phyloP scores from a whole-genome alignment of 192 early-diverging fungal genomes.

The Coemansia sp. region DNA sequence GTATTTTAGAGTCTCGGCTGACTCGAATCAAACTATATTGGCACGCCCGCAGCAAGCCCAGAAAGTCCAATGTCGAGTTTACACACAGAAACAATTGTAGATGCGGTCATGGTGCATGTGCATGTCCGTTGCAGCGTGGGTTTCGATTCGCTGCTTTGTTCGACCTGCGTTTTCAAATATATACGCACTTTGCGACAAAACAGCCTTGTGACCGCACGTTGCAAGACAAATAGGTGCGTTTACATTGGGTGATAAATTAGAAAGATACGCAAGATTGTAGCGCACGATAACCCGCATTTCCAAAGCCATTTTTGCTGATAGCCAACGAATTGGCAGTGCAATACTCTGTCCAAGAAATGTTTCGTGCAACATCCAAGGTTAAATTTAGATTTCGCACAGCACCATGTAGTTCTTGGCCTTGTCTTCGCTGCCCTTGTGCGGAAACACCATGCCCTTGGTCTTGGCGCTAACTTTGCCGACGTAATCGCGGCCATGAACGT shows the following conservation, averaged over 20 bases:
- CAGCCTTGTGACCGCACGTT: too few relatives aligned
- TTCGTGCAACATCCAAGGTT: too few relatives aligned
- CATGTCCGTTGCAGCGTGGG: too few relatives aligned
- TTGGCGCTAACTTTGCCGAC: conserved; percentile 47
- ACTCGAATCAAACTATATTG: background rate
- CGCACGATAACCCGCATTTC: background rate
- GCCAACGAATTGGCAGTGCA: too few relatives aligned
- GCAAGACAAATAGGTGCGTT: too few relatives aligned
- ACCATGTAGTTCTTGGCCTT: conserved; percentile 54
- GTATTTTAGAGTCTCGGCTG: background rate
- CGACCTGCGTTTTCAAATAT: too few relatives aligned
- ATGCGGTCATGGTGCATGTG: conserved; percentile 1
- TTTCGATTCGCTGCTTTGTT: too few relatives aligned
- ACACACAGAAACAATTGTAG: background rate
- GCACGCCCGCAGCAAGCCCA: background rate
- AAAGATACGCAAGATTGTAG: too few relatives aligned
- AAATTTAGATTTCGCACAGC: conserved; percentile 42
- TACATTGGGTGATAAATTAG: too few relatives aligned
- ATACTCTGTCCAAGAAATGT: too few relatives aligned
- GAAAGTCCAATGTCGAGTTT: too few relatives aligned
- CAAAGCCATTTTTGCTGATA: background rate
- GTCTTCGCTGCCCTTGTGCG: conserved; percentile 56
- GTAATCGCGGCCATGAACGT: conserved; percentile 42
- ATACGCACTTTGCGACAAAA: too few relatives aligned
- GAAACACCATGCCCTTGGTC: conserved; percentile 44